Conservation (phyloP, 768 basidiomycete genomes). For the Lactarius sanguifluus region DNA sequence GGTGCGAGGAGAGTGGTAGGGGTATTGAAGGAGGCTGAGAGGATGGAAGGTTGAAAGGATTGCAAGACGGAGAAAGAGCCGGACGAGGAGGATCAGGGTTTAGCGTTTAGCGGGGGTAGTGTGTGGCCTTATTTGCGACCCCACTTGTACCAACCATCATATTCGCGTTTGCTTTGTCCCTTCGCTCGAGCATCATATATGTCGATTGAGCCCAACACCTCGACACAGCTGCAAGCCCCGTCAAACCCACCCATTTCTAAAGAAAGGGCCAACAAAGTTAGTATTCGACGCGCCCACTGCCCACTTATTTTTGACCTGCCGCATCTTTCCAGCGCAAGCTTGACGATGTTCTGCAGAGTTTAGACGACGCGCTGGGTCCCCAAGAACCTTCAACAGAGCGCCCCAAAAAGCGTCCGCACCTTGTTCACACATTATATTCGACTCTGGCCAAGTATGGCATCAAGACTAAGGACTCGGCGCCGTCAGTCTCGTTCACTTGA, state of each 20-base stretch:
- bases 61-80: constrained; percentile 1
- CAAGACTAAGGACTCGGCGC: constrained; percentile 47
- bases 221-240: neutral
- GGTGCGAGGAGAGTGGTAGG: constrained; percentile 27
- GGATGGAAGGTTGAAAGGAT: constrained; percentile 19
- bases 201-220: neutral
- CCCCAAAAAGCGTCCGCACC: constrained; percentile 52
- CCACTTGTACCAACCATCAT: neutral
- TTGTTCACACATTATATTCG: constrained; percentile 66
- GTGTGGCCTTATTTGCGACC: neutral
- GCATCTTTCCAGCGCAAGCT: constrained; percentile 61
- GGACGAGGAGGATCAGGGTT: neutral
- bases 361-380: constrained; percentile 63
- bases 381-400: constrained; percentile 34
- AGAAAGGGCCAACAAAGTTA: constrained; percentile 17
- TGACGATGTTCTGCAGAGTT: constrained; percentile 70
- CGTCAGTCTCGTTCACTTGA: constrained; percentile 33
- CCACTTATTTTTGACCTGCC: neutral
- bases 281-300: neutral
- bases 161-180: neutral
- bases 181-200: neutral
- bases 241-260: too few relatives aligned
- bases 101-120: neutral
- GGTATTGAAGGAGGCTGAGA: constrained; percentile 25
- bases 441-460: constrained; percentile 78